Base-by-base conservation (phyloP, 2,329 filamentous ascomycete genomes). In the Nannizziopsis arthrosporioides region DNA sequence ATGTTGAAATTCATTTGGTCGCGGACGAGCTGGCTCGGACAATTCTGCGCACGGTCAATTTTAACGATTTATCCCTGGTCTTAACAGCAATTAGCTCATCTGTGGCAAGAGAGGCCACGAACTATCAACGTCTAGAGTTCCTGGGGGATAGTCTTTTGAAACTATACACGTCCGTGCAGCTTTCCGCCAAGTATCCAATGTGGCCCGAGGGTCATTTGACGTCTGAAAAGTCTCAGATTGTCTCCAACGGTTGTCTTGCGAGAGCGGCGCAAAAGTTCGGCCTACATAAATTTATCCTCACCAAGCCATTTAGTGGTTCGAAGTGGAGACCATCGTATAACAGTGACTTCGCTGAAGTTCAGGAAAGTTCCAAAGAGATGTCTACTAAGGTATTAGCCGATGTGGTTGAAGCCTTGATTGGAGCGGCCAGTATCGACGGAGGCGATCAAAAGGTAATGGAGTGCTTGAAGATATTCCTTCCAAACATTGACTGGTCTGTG, bases 71-170 rank as follows among this genome's bases (percentile, higher is more conserved):
- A 2, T 63, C 68, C 0, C 67, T 83, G 31, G 60, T 93, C 0
- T 61, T 80, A 1, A 80, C 78, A 8, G 87, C 89, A 1, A 81
- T 93, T 43, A 84, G 76, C 44, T 71, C 85, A 0, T 77, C 81
- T 0, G 72, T 71, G 1, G 79, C 85, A 0, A 59, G 64, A 2
- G 78, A 81, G 42, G 62, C 68, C 1, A 73, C 72, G 0, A 76
- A 94, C 54, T 95, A 95, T 59, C 84, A 96, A 57, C 73, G 84
- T 2, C 69, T 94, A 0, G 92, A 96, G 61, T 93, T 93, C 55
- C 68, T 95, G 0, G 92, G 92, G 0, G 90, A 96, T 58, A 80
- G 80, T 0, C 72, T 94, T 1, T 71, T 96, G 34, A 96, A 96
- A 58, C 77, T 82, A 49, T 78, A 77, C 41, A 74, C 83, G 0